Evolutionary conservation across 1,139 yeast genomes (phyloP), one percentile per base, ranked within the genome.

Genomic region (Martiniozyma asiatica): DNA sequence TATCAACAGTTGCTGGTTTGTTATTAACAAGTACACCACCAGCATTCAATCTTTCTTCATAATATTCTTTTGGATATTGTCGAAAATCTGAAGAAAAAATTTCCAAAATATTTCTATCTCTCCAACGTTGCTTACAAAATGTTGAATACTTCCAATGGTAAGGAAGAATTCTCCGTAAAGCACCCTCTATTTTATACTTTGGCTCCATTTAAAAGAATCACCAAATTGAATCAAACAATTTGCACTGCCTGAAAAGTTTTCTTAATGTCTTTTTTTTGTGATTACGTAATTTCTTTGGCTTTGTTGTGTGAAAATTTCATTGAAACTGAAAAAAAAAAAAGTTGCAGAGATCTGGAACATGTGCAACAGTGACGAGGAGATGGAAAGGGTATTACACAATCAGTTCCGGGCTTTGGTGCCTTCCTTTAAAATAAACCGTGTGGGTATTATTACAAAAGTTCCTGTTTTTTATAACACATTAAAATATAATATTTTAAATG

Each of bases 111-210:
- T 72, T 73, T 11, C 82, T 61, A 46, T 79, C 92, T 44, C 89
- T 65, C 99, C 99, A 92, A 44, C 99, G 64, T 49, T 69, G 59
- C 51, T 92, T 92, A 55, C 96, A 87, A 49, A 78, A 82, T 0
- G 99, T 89, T 52, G 82, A 61, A 49, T 89, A 87, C 0, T 94
- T 85, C 58, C 73, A 89, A 48, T 67, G 80, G 50, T 89, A 92
- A 0, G 98, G 97, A 1, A 73, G 65, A 1, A 89, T 82, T 38
- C 79, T 61, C 26, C 97, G 60, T 32, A 82, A 58, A 2, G 68
- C 58, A 0, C 80, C 82, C 11, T 71, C 75, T 4, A 75, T 56
- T 2, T 53, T 43, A 43, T 69, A 70, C 18, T 59, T 42, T 1
- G 73, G 27, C 14, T n/a, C n/a, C 25, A 24, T 29, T 9, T 22